Percentiles rank a stretch among this genome's conserved stretches.
Evolutionary conservation across 495 filamentous ascomycete species (phyloP).

Genomic region (Penicillium parvum): DNA sequence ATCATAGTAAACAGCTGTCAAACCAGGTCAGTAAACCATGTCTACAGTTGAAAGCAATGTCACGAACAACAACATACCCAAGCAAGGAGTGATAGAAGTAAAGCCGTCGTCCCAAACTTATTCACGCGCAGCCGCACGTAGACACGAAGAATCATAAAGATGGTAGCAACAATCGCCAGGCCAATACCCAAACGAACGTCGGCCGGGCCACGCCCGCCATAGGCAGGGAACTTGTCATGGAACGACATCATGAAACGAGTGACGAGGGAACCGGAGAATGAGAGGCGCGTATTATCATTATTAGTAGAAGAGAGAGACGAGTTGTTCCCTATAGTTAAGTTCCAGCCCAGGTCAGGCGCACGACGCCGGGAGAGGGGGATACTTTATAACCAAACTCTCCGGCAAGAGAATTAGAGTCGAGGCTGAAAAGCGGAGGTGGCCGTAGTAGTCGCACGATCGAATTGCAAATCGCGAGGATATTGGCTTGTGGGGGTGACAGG

Average conservation of each 20-base stretch:
- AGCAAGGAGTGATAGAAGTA: slow-evolving; percentile 20
- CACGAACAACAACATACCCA: slow-evolving; percentile 13
- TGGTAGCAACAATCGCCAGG: slow-evolving; percentile 18
- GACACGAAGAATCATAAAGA: slow-evolving; percentile 22
- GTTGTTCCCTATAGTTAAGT: too few species aligned
- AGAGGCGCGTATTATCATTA: too few species aligned
- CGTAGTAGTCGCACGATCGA: slow-evolving; percentile 1
- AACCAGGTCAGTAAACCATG: background rate
- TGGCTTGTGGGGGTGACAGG: slow-evolving; percentile 5
- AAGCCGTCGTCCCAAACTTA: slow-evolving; percentile 22
- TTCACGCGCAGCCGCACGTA: slow-evolving; percentile 24
- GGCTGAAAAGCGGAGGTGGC: slow-evolving; percentile 7
- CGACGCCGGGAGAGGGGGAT: too few species aligned
- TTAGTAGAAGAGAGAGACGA: too few species aligned
- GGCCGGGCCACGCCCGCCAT: slow-evolving; percentile 21
- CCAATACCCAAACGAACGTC: slow-evolving; percentile 20
- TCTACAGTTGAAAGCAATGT: background rate
- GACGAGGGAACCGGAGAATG: slow-evolving; percentile 4
- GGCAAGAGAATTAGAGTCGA: slow-evolving; percentile 2
- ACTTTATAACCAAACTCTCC: too few species aligned
- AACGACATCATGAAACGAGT: slow-evolving; percentile 17
- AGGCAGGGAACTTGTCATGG: slow-evolving; percentile 17
- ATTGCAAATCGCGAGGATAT: slow-evolving; percentile 9
- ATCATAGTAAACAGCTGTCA: slow-evolving; percentile 15
- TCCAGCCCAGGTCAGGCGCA: background rate